Evolutionary conservation across 352 stramenopile species (phyloP).

Genomic region (Globisporangium okanoganense): DNA sequence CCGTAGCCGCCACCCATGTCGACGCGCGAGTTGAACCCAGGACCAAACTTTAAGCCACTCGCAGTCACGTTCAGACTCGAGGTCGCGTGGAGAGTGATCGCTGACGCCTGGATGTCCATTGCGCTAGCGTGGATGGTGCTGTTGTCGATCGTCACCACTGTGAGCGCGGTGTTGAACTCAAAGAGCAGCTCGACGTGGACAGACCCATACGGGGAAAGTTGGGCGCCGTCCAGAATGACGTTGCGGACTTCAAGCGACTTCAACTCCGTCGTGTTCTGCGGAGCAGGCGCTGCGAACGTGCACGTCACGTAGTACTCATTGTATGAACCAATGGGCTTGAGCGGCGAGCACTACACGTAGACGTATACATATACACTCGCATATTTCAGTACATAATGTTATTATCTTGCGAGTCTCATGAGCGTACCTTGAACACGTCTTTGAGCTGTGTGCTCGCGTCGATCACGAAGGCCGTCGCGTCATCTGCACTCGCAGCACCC

Average conservation of each 20-base stretch:
- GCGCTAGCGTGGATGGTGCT: slow-evolving; percentile 52
- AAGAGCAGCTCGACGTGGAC: slow-evolving; percentile 58
- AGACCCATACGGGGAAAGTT: slow-evolving; percentile 26
- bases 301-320: slow-evolving; percentile 86
- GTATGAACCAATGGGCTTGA: slow-evolving; percentile 69
- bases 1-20: slow-evolving; percentile 68
- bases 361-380: background rate
- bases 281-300: slow-evolving; percentile 27
- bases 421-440: slow-evolving; percentile 37
- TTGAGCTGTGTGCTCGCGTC: slow-evolving; percentile 44
- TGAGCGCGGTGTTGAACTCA: slow-evolving; percentile 28
- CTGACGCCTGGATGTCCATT: slow-evolving; percentile 45
- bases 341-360: slow-evolving; percentile 51
- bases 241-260: slow-evolving; percentile 39
- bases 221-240: slow-evolving; percentile 37
- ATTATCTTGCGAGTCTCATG: background rate
- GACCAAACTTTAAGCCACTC: slow-evolving; percentile 71
- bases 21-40: slow-evolving; percentile 73
- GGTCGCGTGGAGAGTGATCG: slow-evolving; percentile 35
- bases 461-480: slow-evolving; percentile 38
- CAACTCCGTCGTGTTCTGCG: slow-evolving; percentile 22
- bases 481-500: slow-evolving; percentile 4
- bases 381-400: no score
- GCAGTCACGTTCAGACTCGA: slow-evolving; percentile 59
- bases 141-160: slow-evolving; percentile 39